Conservation (phyloP, 2,329 filamentous ascomycete species). For the Bipolaris cookei region DNA sequence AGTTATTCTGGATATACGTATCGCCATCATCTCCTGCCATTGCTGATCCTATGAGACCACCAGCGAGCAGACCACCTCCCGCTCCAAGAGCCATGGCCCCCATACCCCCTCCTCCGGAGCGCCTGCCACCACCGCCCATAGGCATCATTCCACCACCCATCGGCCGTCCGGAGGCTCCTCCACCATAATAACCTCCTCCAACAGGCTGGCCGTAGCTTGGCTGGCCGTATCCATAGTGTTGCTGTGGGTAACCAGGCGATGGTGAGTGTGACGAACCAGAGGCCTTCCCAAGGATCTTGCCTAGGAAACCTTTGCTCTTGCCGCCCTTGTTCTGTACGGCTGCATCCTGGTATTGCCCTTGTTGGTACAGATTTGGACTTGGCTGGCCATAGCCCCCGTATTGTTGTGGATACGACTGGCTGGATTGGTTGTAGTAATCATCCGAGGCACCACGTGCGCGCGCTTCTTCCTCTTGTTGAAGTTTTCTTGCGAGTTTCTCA, state of each 20-base stretch:
- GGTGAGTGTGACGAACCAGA: slow-evolving; percentile 46
- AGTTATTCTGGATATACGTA: slow-evolving; percentile 29
- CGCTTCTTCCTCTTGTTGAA: slow-evolving; percentile 85
- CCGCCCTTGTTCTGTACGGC: slow-evolving; percentile 42
- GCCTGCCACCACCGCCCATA: slow-evolving; percentile 17
- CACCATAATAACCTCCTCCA: slow-evolving; percentile 19
- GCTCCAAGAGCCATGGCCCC: slow-evolving; percentile 77
- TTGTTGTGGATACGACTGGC: slow-evolving; percentile 17
- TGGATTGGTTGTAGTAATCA: slow-evolving; percentile 53
- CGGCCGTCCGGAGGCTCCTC: slow-evolving; percentile 48
- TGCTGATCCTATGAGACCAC: slow-evolving; percentile 72
- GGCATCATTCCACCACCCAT: slow-evolving; percentile 51
- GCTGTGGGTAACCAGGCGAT: slow-evolving; percentile 49
- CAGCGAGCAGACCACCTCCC: slow-evolving; percentile 82
- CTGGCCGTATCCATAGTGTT: slow-evolving; percentile 29
- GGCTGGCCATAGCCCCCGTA: slow-evolving; percentile 38
- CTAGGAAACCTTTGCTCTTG: slow-evolving; percentile 54
- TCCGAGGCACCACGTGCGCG: slow-evolving; percentile 52
- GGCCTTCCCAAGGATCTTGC: slow-evolving; percentile 60
- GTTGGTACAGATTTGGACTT: slow-evolving; percentile 22
- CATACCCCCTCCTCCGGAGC: slow-evolving; percentile 65
- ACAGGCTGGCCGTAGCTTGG: slow-evolving; percentile 32
- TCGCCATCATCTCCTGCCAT: slow-evolving; percentile 54
- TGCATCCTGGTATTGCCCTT: slow-evolving; percentile 17
- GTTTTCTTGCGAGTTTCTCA: slow-evolving; percentile 72